phyloP scores from a whole-genome alignment of 768 basidiomycete genomes.

The Pleurotus salmoneostramineus region DNA sequence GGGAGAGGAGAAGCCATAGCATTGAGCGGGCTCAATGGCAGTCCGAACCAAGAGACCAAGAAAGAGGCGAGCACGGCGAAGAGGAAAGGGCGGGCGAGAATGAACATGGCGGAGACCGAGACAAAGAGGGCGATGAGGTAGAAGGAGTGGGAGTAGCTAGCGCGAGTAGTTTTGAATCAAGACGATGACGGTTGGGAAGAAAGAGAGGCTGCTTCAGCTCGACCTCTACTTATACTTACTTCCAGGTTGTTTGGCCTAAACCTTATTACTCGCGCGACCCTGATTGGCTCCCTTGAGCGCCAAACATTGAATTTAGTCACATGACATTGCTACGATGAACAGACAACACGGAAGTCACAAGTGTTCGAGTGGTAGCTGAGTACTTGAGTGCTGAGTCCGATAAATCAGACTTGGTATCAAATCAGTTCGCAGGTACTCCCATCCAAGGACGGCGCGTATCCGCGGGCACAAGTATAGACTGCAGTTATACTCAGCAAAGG shows the following conservation, averaged over 20 bases:
- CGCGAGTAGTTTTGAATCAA: neutral
- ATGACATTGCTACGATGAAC: neutral
- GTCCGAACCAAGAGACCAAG: constrained; percentile 30
- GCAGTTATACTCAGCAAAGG: no score
- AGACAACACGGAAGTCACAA: no score
- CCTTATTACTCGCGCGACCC: neutral
- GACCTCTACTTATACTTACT: constrained; percentile 5
- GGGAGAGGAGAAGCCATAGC: constrained; percentile 33
- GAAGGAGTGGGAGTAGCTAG: constrained; percentile 23
- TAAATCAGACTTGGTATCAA: neutral
- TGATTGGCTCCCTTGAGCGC: constrained; percentile 9
- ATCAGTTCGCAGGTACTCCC: no score
- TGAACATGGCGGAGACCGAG: constrained; percentile 3
- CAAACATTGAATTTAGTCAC: neutral
- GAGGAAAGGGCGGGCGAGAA: constrained; percentile 15
- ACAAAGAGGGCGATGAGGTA: constrained; percentile 14
- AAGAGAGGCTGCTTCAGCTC: neutral
- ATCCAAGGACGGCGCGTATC: no score
- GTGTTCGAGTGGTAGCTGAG: no score
- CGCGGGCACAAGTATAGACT: no score
- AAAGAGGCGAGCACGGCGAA: constrained; percentile 35
- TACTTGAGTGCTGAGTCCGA: neutral
- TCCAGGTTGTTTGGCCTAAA: constrained; percentile 4
- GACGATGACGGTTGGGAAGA: constrained; percentile 5
- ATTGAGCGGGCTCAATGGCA: constrained; percentile 19